Conservation (phyloP, 2,329 filamentous ascomycete genomes). For the Sphaerostilbella broomeana region DNA sequence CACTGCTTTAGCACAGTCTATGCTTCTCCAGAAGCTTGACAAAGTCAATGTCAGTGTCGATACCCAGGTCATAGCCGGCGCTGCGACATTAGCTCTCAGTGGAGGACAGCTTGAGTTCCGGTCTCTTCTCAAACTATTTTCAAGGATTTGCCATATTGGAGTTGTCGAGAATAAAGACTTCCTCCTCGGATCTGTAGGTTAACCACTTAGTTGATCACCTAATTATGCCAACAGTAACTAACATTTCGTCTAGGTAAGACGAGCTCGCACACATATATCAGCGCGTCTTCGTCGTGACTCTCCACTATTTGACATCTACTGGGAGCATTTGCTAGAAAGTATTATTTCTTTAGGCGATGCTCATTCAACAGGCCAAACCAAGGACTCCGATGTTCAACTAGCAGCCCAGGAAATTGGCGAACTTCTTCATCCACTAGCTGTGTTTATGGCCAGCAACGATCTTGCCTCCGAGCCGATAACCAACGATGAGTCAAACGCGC, state of each 20-base stretch:
- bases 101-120: constrained; percentile 79
- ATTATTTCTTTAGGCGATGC: constrained; percentile 88
- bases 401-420: constrained; percentile 83
- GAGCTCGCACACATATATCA: constrained; percentile 74
- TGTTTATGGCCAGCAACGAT: constrained; percentile 66
- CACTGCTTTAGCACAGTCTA: constrained; percentile 84
- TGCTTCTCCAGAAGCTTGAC: constrained; percentile 91
- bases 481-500: constrained; percentile 63
- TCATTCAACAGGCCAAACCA: constrained; percentile 64
- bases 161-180: constrained; percentile 60
- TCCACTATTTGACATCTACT: constrained; percentile 73
- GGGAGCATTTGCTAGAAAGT: constrained; percentile 74
- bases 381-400: constrained; percentile 71
- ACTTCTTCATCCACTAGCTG: constrained; percentile 77
- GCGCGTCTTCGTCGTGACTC: constrained; percentile 61
- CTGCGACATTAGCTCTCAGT: constrained; percentile 68
- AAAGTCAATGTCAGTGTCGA: constrained; percentile 77
- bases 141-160: constrained; percentile 66
- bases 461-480: constrained; percentile 41
- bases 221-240: constrained; percentile 11
- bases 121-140: constrained; percentile 76
- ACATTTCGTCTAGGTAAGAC: constrained; percentile 54
- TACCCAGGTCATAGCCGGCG: constrained; percentile 76
- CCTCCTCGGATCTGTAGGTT: constrained; percentile 64
- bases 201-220: neutral